Percentiles rank a stretch among this genome's conserved stretches.
Conservation (phyloP, 176 grass and related monocot species). For the Hsuehochloa calcarea region DNA sequence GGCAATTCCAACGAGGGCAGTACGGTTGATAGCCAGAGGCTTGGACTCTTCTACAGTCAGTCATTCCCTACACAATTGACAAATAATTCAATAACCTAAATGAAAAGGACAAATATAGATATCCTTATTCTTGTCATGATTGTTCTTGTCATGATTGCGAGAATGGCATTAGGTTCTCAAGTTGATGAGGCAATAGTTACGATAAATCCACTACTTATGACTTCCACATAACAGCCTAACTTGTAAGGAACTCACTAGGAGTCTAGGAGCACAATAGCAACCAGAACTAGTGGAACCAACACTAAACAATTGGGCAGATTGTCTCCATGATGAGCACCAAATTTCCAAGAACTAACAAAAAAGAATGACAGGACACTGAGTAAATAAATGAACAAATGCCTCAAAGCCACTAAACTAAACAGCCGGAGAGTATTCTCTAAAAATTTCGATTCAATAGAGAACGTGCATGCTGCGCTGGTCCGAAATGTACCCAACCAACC, state of each 20-base stretch:
- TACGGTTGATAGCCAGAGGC: slow-evolving; percentile 21
- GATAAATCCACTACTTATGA: neutral
- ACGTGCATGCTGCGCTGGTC: neutral
- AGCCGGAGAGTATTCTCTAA: neutral
- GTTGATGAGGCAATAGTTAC: neutral
- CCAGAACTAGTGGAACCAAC: neutral
- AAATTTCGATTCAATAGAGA: neutral
- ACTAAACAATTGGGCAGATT: neutral
- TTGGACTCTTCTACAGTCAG: slow-evolving; percentile 28
- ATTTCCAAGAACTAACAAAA: slow-evolving; percentile 3
- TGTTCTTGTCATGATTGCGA: neutral
- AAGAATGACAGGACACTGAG: neutral
- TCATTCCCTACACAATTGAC: slow-evolving; percentile 28
- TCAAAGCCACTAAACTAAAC: neutral
- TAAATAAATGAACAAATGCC: neutral
- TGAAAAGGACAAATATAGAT: neutral
- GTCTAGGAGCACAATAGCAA: neutral
- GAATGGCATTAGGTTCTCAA: neutral
- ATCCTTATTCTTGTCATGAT: slow-evolving; percentile 2
- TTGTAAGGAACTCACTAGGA: neutral
- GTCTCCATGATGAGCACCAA: neutral
- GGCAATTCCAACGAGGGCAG: slow-evolving; percentile 17
- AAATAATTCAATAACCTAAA: slow-evolving; percentile 19
- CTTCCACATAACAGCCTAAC: neutral
- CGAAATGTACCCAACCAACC: neutral